A percentile compares a stretch with the other conserved stretches of the same genome.
Evolutionary conservation across 805 yeast genomes (phyloP).

Genomic region (Candida parachauliodes): DNA sequence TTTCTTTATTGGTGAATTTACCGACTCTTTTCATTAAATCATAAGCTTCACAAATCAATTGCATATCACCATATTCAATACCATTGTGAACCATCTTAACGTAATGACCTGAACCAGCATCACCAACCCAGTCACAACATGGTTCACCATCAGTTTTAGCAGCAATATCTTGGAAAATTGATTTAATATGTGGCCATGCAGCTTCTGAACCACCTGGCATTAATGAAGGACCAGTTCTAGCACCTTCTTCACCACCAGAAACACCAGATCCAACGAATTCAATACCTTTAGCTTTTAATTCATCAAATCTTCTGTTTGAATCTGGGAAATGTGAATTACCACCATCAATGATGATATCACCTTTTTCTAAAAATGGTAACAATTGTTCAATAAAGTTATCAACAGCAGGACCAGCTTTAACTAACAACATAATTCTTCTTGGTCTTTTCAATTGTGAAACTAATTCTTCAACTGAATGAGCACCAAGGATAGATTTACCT

Average conservation of each 20-base stretch:
- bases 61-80: slow-evolving; percentile 99
- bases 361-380: slow-evolving; percentile 88
- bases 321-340: slow-evolving; percentile 99
- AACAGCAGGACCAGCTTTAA: slow-evolving; percentile 95
- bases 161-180: slow-evolving; percentile 90
- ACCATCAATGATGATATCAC: slow-evolving; percentile 98
- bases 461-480: slow-evolving; percentile 86
- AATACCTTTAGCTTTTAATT: slow-evolving; percentile 82
- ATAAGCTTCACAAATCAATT: slow-evolving; percentile 96
- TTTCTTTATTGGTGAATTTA: slow-evolving; percentile 85
- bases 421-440: slow-evolving; percentile 89
- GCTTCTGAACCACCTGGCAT: slow-evolving; percentile 99
- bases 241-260: slow-evolving; percentile 99
- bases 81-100: slow-evolving; percentile 99
- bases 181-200: slow-evolving; percentile 99
- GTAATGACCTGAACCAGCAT: slow-evolving; percentile 98
- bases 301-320: slow-evolving; percentile 92
- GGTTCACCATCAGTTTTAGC: slow-evolving; percentile 99
- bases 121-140: slow-evolving; percentile 99
- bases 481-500: slow-evolving; percentile 95
- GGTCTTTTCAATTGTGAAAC: slow-evolving; percentile 90
- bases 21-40: slow-evolving; percentile 94
- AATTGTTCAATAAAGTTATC: slow-evolving; percentile 86
- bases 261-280: slow-evolving; percentile 98
- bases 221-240: slow-evolving; percentile 97